Evolutionary conservation across 2,329 filamentous ascomycete species (phyloP).

Genomic region (Tolypocladium ovalisporum): DNA sequence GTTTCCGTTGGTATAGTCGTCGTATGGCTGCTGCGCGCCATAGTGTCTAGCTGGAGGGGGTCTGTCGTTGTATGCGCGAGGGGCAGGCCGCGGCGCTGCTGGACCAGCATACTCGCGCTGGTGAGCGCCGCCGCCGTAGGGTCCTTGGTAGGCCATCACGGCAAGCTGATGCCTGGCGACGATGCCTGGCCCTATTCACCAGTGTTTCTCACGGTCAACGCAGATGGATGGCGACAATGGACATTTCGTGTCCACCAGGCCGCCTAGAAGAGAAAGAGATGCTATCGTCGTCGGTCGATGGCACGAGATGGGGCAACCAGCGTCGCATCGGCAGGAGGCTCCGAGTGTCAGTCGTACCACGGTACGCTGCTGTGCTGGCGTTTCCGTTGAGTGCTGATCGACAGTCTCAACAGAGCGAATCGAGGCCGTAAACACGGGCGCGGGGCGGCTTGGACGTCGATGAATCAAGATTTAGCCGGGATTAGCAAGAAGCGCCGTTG

Average conservation of each 20-base stretch:
- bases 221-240: not conserved
- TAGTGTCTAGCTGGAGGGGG: conserved; percentile 21
- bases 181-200: not conserved
- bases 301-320: not conserved
- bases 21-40: conserved; percentile 28
- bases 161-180: not conserved
- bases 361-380: not conserved
- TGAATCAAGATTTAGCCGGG: not conserved
- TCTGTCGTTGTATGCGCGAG: conserved; percentile 22
- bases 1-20: conserved; percentile 34
- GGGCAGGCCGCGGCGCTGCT: conserved; percentile 28
- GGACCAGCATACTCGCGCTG: conserved; percentile 38
- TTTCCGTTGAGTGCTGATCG: not conserved
- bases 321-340: not conserved
- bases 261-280: not conserved
- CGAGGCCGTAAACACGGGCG: not conserved
- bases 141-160: conserved; percentile 40
- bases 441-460: not conserved
- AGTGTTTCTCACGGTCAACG: not conserved
- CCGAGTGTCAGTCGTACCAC: not conserved
- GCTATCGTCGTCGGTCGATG: not conserved
- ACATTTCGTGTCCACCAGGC: not conserved
- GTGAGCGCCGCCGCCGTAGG: conserved; percentile 24
- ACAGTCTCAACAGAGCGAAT: not conserved
- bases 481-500: not conserved